Conservation (phyloP, 2,329 filamentous ascomycete genomes). For the Fulvia fulva region DNA sequence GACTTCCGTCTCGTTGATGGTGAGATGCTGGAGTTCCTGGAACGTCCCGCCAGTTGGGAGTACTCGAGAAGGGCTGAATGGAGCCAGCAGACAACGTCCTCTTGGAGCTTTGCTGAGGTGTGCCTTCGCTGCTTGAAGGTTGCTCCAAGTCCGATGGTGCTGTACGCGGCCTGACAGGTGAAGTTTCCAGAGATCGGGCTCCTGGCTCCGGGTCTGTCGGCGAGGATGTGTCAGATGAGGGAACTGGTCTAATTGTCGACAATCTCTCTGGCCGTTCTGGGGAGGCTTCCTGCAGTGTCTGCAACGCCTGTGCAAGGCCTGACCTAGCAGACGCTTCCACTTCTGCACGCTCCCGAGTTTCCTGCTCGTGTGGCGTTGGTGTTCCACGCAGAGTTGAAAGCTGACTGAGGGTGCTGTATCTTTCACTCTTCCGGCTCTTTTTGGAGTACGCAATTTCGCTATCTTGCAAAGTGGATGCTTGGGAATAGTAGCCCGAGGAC, state of each 20-base stretch:
- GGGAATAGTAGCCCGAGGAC: conserved; percentile 28
- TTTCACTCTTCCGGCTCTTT: conserved; percentile 20
- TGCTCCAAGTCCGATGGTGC: conserved; percentile 15
- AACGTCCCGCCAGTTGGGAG: conserved; percentile 14
- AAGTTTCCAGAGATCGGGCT: conserved; percentile 13
- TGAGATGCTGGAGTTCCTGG: conserved; percentile 14
- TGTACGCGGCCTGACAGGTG: conserved; percentile 12
- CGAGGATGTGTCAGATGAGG: conserved; percentile 20
- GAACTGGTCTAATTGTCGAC: conserved; percentile 20
- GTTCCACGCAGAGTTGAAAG: conserved; percentile 30
- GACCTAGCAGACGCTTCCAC: conserved; percentile 10
- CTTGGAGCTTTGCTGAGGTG: conserved; percentile 11
- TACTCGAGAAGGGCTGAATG: conserved; percentile 13
- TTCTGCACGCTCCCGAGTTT: conserved; percentile 21
- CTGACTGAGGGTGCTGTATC: conserved; percentile 29
- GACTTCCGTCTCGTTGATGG: conserved; percentile 7
- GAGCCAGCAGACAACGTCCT: conserved; percentile 18
- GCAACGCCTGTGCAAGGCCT: conserved; percentile 23
- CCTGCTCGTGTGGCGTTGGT: conserved; percentile 27
- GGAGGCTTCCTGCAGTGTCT: conserved; percentile 30
- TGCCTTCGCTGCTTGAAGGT: conserved; percentile 8
- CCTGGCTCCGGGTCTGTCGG: conserved; percentile 15
- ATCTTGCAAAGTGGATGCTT: conserved; percentile 26
- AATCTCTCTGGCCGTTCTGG: conserved; percentile 21
- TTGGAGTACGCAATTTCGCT: conserved; percentile 22